Conservation (phyloP, 1,284 basidiomycete species). For the Tilletiopsis washingtonensis region DNA sequence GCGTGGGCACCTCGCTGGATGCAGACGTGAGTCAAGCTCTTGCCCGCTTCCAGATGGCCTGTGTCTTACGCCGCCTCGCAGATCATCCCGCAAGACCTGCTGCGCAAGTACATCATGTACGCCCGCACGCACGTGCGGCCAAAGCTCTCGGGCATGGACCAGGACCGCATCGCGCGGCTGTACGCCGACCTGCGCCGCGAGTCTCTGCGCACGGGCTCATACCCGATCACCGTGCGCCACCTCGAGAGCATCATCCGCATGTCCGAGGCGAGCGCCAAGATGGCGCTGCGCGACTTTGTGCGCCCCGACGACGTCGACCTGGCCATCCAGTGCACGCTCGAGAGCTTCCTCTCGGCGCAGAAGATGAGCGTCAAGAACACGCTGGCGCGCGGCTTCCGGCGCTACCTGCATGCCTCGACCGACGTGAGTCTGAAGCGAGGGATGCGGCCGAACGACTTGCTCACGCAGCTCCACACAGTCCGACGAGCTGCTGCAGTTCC, state of each 20-base stretch:
- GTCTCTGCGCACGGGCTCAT: slow-evolving; percentile 90
- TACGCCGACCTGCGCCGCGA: slow-evolving; percentile 96
- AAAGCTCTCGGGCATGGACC: slow-evolving; percentile 87
- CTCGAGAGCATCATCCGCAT: slow-evolving; percentile 99
- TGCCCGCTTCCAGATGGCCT: slow-evolving; percentile 57
- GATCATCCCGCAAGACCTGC: slow-evolving; percentile 90
- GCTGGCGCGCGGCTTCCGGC: slow-evolving; percentile 81
- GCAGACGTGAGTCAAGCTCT: no score
- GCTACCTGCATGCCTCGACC: slow-evolving; percentile 93
- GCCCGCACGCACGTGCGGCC: slow-evolving; percentile 85
- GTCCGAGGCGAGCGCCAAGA: slow-evolving; percentile 96
- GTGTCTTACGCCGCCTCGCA: no score
- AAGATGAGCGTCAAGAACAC: slow-evolving; percentile 99
- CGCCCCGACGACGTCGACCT: slow-evolving; percentile 92
- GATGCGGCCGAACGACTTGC: no score
- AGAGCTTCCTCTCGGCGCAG: slow-evolving; percentile 90
- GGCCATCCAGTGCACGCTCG: slow-evolving; percentile 88
- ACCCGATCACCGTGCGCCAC: slow-evolving; percentile 95
- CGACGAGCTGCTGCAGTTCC: slow-evolving; percentile 87
- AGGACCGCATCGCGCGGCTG: slow-evolving; percentile 86
- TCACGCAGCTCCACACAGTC: slow-evolving; percentile 84
- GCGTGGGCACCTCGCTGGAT: slow-evolving; percentile 79
- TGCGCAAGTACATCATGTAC: slow-evolving; percentile 99
- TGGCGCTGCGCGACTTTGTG: slow-evolving; percentile 94
- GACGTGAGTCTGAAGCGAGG: no score